Base-by-base conservation (phyloP, 345 rosid genomes). In the Euclidium syriacum region DNA sequence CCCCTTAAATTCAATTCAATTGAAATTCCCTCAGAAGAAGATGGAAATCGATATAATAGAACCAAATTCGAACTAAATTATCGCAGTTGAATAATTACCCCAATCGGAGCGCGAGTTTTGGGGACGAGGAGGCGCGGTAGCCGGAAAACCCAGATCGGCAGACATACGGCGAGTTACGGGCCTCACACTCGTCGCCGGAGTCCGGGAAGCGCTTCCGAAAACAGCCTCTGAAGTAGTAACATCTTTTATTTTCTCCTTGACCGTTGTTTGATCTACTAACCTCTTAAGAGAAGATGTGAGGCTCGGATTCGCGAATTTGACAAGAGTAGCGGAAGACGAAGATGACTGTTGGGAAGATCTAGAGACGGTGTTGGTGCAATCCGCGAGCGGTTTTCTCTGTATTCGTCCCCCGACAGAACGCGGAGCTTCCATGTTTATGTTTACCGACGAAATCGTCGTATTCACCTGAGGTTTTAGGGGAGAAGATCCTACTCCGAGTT, bases 251-350 rank as follows among this genome's bases (percentile, higher is more conserved):
- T 17, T 66, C 26, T 60, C 64, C 64, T 67, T 67, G 73, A 49
- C 23, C 0, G 64, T 32, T 24, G 77, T 65, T 35, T 73, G 66
- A 19, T 73, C 41, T 2, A 73, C 46, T 53, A 73, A 14, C 48
- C 73, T 66, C 63, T 73, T 73, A 12, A 73, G 68, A 18, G 73
- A 67, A 12, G 64, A 73, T 23, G 69, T 43, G 43, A 73, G 69
- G 35, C 48, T 52, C 16, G 77, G 77, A 40, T 73, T 73, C 47
- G 69, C 53, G 64, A 19, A 62, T 66, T 73, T 66, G 58, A 66
- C 25, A 6, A 27, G 7, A 58, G 60, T 2, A 5, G 46, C 16
- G 30, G 70, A 47, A 0, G 74, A 46, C 46, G 76, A 52, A 60
- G 76, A 50, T 16, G 58, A 10, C 17, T 53, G 68, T 52, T 36